Evolutionary conservation across 169 alveolate genomes (phyloP).

Genomic region (Plasmodium chabaudi): DNA sequence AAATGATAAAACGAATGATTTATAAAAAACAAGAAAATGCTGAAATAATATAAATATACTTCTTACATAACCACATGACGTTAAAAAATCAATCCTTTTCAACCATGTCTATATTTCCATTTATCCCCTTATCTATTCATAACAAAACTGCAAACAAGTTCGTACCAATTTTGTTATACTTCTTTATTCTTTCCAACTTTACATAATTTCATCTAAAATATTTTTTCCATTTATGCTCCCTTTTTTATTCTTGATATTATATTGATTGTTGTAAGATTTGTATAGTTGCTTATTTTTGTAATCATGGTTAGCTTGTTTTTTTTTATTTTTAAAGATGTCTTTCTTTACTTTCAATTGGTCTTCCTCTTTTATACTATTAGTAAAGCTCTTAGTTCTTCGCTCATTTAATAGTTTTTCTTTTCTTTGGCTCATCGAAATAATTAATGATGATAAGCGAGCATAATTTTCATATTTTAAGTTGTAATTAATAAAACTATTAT

Average conservation of each 20-base stretch:
- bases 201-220: conserved; percentile 33
- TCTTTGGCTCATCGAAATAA: conserved; percentile 12
- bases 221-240: conserved; percentile 10
- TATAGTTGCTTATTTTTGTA: conserved; percentile 30
- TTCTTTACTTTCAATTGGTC: conserved; percentile 11
- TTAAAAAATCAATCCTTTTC: too few species aligned
- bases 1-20: too few species aligned
- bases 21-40: too few species aligned
- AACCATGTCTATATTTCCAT: too few species aligned
- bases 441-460: conserved; percentile 9
- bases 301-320: neutral
- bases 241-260: conserved; percentile 34
- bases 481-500: neutral
- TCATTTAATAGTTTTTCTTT: neutral
- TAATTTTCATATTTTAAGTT: conserved; percentile 8
- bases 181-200: neutral
- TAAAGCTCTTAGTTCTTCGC: neutral
- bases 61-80: too few species aligned
- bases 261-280: conserved; percentile 46
- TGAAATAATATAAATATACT: too few species aligned
- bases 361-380: conserved; percentile 2
- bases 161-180: too few species aligned
- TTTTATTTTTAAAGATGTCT: conserved; percentile 23
- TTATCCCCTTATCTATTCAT: too few species aligned
- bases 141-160: too few species aligned